Base-by-base conservation (phyloP, 495 filamentous ascomycete genomes). In the Rostrohypoxylon terebratum region DNA sequence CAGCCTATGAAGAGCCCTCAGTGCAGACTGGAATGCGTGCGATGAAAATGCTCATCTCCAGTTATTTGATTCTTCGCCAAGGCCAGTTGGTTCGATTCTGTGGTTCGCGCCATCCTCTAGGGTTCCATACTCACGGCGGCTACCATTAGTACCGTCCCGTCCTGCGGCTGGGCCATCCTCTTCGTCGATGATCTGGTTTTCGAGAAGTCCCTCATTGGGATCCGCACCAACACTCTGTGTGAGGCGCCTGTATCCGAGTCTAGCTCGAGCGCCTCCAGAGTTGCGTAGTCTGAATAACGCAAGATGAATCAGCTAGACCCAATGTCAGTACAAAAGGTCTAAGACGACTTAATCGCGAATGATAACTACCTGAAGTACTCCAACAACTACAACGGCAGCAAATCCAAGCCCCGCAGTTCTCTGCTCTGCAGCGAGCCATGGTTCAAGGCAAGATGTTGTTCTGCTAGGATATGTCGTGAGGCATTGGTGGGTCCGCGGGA, bases 401-500 rank as follows among this genome's bases (percentile, higher is more conserved):
- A 80, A 75, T 23, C 71, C 72, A 14, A 77, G 21, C 9, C 77
- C 78, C 0, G 78, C 66, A 14, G 25, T 77, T 4, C 74, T 68
- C 55, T 68, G 68, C 58, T 77, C 69, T 2, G 70, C 58, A 25
- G 68, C 73, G 0, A 45, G 58, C 79, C 79, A 80, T 0, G 77
- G 77, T 0, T 0, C 61, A 18, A 67, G 50, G 18, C 79, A 81
- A 3, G 65, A 21, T 2, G 4, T 25, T 13, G 66, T 34, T 62
- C 72, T 72, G 13, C 40, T 18, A 0, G 20, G 11, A 31, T 73
- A 66, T 0, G 74, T 14, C 0, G 60, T 36, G 0, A 3, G 1
- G 23, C 76, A 78, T 2, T 59, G 21, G 4, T 5, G 4, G 0
- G 1, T 28, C 6, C 28, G 13, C 9, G 90, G 90, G 81, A 82